Conservation (phyloP, 768 basidiomycete genomes). For the Suillus spraguei region DNA sequence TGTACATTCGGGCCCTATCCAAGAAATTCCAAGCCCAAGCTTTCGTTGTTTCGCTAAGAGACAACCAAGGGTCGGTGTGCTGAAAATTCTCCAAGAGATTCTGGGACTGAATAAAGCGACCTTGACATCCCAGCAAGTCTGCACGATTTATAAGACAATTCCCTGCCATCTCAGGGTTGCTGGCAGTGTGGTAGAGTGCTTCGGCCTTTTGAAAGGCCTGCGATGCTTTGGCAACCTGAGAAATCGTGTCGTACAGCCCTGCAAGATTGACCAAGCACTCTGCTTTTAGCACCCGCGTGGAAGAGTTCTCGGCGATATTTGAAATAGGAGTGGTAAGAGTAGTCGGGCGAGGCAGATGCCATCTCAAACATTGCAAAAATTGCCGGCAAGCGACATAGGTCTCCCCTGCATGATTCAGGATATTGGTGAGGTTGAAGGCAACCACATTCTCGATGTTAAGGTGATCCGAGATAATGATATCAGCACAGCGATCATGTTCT, state of each 20-base stretch:
- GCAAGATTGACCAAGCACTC: background rate
- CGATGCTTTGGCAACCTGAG: background rate
- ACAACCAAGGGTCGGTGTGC: background rate
- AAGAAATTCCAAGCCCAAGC: background rate
- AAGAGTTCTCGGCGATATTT: background rate
- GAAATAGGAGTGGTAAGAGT: background rate
- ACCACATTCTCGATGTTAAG: background rate
- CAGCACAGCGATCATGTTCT: background rate
- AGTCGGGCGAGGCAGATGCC: background rate
- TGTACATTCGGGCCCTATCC: background rate
- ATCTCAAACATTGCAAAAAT: background rate
- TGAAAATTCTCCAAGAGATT: background rate
- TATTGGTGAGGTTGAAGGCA: background rate
- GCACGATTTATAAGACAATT: background rate
- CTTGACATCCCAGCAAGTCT: background rate
- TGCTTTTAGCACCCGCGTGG: background rate
- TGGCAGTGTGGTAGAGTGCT: background rate
- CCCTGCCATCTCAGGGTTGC: background rate
- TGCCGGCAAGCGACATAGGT: background rate
- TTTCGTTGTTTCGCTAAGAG: background rate
- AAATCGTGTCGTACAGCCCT: background rate
- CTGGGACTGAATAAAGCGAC: background rate
- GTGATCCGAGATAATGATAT: constrained; percentile 3
- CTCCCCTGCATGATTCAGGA: background rate
- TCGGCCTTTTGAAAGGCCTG: background rate